A percentile compares a stretch with the other conserved stretches of the same genome.
Evolutionary conservation across 352 stramenopile genomes (phyloP).

Genomic region (Pythium grandisporangium): DNA sequence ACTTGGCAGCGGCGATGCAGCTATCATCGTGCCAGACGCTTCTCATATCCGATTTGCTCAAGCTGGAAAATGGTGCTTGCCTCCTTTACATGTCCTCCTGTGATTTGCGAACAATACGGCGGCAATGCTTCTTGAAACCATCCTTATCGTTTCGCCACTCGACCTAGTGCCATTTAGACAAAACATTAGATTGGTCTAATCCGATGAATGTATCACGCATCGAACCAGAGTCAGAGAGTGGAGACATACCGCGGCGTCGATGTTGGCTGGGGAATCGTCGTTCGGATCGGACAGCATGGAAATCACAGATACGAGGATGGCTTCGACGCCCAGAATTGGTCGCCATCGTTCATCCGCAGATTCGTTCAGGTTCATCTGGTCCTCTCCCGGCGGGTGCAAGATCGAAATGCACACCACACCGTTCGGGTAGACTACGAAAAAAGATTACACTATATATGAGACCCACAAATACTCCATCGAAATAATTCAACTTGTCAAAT

Average conservation of each 20-base stretch:
- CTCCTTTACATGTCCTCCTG: constrained; percentile 87
- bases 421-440: constrained; percentile 91
- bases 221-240: too few relatives aligned
- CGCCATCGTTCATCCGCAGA: constrained; percentile 97
- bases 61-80: too few relatives aligned
- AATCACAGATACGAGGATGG: constrained; percentile 95
- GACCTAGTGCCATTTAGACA: constrained; percentile 32
- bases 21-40: too few relatives aligned
- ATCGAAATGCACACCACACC: constrained; percentile 99
- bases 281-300: constrained; percentile 99
- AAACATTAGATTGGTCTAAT: too few relatives aligned
- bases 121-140: constrained; percentile 90
- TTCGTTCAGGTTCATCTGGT: constrained; percentile 97
- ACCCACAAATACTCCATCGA: neutral
- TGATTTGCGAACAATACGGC: constrained; percentile 87
- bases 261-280: constrained; percentile 99
- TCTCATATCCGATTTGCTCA: too few relatives aligned
- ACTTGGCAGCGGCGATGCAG: too few relatives aligned
- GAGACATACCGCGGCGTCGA: constrained; percentile 96
- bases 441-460: constrained; percentile 3
- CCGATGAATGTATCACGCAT: too few relatives aligned
- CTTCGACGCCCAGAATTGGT: constrained; percentile 95
- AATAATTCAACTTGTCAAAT: constrained; percentile 1
- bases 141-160: constrained; percentile 90
- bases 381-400: constrained; percentile 97